Evolutionary conservation across 371 early-diverging fungal species (phyloP).

Genomic region (Entomophthora muscae): DNA sequence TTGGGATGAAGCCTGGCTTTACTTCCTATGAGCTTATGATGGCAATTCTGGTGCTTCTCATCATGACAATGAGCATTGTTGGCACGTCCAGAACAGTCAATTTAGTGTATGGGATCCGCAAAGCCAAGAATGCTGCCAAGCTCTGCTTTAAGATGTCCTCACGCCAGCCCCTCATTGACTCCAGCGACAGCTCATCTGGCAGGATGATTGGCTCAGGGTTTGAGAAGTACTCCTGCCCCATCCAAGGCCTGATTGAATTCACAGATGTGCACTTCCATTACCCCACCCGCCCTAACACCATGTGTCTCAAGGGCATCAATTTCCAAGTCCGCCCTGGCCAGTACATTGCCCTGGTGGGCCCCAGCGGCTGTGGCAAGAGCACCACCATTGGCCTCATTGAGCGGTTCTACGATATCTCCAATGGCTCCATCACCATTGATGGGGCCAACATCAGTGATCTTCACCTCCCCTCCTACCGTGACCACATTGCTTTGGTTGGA

Average conservation of each 20-base stretch:
- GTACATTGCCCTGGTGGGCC: too few relatives aligned
- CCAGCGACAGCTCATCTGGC: conserved; percentile 17
- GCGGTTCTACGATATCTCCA: too few relatives aligned
- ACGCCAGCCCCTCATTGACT: conserved; percentile 36
- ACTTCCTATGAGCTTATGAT: conserved; percentile 6
- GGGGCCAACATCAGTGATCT: conserved; percentile 7
- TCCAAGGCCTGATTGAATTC: conserved; percentile 23
- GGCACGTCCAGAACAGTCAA: too few relatives aligned
- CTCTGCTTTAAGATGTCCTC: too few relatives aligned
- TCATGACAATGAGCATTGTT: too few relatives aligned
- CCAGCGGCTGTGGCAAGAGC: conserved; percentile 49
- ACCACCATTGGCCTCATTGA: conserved; percentile 38
- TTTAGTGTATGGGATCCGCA: too few relatives aligned
- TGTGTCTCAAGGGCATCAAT: conserved; percentile 43
- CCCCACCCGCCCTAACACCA: conserved; percentile 48
- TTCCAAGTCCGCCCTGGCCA: conserved; percentile 40
- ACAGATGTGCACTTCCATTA: conserved; percentile 43
- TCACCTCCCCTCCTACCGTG: too few relatives aligned
- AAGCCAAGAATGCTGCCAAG: too few relatives aligned
- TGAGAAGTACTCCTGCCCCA: conserved; percentile 23
- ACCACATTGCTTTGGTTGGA: conserved; percentile 45
- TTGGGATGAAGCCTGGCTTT: conserved; percentile 4
- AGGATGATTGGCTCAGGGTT: conserved; percentile 37
- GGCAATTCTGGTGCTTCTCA: too few relatives aligned
- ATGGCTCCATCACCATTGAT: conserved; percentile 17